Percentiles rank a stretch among this genome's conserved stretches.
phyloP scores from a whole-genome alignment of 768 basidiomycete genomes.

The Amanita exitialis region DNA sequence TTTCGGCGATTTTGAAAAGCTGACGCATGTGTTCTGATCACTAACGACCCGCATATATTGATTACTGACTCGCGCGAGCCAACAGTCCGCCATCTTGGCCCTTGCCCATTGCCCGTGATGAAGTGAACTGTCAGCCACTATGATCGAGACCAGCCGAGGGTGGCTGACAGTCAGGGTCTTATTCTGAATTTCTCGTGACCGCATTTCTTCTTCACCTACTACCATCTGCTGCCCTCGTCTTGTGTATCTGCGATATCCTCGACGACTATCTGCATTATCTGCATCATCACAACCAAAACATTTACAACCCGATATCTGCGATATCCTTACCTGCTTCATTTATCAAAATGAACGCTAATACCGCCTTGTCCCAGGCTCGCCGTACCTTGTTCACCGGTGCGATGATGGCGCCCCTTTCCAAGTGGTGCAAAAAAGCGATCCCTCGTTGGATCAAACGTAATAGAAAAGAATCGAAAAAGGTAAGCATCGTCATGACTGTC shows the following conservation, averaged over 20 bases:
- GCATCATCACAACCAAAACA: background rate
- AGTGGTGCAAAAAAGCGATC: background rate
- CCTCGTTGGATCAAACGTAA: background rate
- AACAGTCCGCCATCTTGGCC: background rate
- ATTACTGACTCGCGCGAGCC: background rate
- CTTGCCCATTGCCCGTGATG: too few species aligned
- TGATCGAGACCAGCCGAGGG: background rate
- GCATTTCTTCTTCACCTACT: background rate
- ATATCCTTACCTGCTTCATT: background rate
- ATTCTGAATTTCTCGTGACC: background rate
- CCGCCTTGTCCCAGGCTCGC: background rate
- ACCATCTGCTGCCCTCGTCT: background rate
- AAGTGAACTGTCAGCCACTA: too few species aligned
- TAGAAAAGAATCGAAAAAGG: background rate
- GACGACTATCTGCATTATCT: too few species aligned
- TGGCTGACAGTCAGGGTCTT: background rate
- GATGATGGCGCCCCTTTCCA: background rate
- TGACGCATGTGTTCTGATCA: too few species aligned
- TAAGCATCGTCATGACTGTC: background rate
- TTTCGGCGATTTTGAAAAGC: too few species aligned
- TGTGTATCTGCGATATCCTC: too few species aligned
- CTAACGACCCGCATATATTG: too few species aligned
- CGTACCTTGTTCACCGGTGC: background rate
- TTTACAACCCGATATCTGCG: background rate
- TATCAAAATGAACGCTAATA: background rate